phyloP scores from a whole-genome alignment of 73 alveolate species.

The Durusdinium trenchii region DNA sequence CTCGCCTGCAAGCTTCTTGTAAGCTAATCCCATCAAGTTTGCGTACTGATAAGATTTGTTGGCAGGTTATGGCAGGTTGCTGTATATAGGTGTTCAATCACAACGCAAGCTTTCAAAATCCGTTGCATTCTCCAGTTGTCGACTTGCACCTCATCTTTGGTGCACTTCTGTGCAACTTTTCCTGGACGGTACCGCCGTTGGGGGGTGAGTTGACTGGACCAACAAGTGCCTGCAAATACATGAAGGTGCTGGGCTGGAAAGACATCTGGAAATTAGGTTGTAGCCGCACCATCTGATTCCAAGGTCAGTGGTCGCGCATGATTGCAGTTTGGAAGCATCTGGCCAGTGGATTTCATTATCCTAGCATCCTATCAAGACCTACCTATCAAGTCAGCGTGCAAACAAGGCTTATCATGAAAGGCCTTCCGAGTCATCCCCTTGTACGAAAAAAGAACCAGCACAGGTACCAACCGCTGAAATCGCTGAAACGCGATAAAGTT shows the following conservation, averaged over 20 bases:
- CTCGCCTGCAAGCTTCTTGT: too few relatives aligned
- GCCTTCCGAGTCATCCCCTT: too few relatives aligned
- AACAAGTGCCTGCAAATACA: not conserved
- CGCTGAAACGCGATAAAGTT: too few relatives aligned
- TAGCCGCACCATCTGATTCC: not conserved
- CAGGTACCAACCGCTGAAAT: too few relatives aligned
- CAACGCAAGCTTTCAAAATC: too few relatives aligned
- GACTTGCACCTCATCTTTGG: constrained; percentile 48
- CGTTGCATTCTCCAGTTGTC: not conserved
- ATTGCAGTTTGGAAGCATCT: not conserved
- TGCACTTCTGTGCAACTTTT: constrained; percentile 84
- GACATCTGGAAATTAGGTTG: not conserved
- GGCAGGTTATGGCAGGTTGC: not conserved
- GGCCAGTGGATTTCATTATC: not conserved
- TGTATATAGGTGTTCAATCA: not conserved
- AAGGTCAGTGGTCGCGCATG: not conserved
- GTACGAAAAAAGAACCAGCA: too few relatives aligned
- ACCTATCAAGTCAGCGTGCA: too few relatives aligned
- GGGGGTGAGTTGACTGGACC: not conserved
- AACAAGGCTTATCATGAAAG: too few relatives aligned
- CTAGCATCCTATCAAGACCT: too few relatives aligned
- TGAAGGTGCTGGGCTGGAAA: not conserved
- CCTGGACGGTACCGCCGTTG: not conserved
- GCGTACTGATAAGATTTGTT: not conserved
- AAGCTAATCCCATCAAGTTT: too few relatives aligned